Evolutionary conservation across 768 basidiomycete species (phyloP).

Genomic region (Lentinula detonsa): DNA sequence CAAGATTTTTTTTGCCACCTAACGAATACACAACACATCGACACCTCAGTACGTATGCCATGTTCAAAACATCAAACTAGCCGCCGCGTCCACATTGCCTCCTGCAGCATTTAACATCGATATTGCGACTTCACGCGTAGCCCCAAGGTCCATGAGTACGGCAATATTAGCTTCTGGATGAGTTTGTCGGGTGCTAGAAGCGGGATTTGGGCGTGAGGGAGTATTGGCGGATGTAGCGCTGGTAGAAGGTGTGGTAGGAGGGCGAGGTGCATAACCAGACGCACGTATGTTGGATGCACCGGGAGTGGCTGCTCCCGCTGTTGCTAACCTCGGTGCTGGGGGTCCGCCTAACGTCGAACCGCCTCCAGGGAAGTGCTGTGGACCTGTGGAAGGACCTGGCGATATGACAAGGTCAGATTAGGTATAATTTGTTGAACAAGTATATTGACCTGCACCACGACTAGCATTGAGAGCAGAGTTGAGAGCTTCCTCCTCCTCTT

Average conservation of each 20-base stretch:
- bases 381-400: conserved; percentile 13
- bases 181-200: conserved; percentile 22
- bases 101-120: conserved; percentile 69
- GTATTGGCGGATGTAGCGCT: background rate
- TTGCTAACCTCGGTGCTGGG: conserved; percentile 21
- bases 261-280: conserved; percentile 14
- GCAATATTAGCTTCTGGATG: conserved; percentile 55
- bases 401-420: background rate
- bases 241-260: conserved; percentile 16
- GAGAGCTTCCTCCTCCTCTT: background rate
- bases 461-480: background rate
- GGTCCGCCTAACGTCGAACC: conserved; percentile 55
- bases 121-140: conserved; percentile 70
- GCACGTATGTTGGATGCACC: conserved; percentile 2
- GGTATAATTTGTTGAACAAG: background rate
- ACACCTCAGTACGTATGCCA: too few relatives aligned
- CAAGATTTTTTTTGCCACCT: too few relatives aligned
- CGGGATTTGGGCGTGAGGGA: background rate
- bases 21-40: too few relatives aligned
- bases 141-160: conserved; percentile 74
- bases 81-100: conserved; percentile 86
- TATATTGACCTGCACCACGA: background rate
- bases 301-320: conserved; percentile 9
- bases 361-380: conserved; percentile 56
- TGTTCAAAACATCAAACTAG: conserved; percentile 70